Conservation (phyloP, 164 flowering plant genomes). For the Vitis labrusca region DNA sequence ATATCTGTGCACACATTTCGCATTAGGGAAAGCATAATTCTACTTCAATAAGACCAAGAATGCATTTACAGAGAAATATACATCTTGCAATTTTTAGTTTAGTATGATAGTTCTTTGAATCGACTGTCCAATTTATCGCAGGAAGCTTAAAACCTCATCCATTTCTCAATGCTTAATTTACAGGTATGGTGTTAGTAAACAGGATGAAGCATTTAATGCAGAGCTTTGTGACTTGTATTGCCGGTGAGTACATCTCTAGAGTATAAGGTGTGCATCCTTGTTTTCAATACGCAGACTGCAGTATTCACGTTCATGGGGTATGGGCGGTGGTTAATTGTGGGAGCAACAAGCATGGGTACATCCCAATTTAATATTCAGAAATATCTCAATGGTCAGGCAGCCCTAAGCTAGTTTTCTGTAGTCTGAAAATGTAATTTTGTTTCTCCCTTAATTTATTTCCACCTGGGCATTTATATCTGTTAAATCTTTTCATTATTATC, state of each 20-base stretch:
- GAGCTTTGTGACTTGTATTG: conserved; percentile 88
- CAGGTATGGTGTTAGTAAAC: conserved; percentile 94
- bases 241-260: conserved; percentile 39
- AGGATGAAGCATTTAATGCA: conserved; percentile 78
- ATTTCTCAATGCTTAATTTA: conserved; percentile 12
- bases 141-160: no score
- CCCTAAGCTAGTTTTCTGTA: background rate
- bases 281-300: no score
- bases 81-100: no score
- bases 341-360: background rate
- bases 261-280: no score
- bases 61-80: no score
- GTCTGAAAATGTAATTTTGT: background rate
- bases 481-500: background rate
- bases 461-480: background rate
- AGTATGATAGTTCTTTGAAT: no score
- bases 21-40: no score
- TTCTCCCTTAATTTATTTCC: background rate
- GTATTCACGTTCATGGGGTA: no score
- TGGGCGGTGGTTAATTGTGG: no score
- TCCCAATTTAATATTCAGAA: background rate
- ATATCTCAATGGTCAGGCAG: no score
- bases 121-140: no score
- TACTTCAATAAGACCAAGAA: no score
- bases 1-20: background rate